Base-by-base conservation (phyloP, 1,284 basidiomycete species). In the Ceratobasidium sp. region DNA sequence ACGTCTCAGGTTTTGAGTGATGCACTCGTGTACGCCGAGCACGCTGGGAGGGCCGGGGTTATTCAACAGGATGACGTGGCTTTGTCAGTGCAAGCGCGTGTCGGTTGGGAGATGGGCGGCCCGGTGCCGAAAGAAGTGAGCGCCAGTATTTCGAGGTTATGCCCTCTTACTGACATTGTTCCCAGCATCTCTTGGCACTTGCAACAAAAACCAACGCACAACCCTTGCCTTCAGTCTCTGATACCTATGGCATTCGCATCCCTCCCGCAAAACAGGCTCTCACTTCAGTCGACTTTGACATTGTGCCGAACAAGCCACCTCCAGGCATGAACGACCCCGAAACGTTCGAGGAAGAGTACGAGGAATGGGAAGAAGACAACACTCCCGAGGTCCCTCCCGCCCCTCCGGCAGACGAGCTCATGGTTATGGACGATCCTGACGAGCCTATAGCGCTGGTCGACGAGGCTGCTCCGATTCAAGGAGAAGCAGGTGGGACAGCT, bases 71-170 rank as follows among this genome's bases (percentile, higher is more conserved):
- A 98, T 77, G 98, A 99, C 84, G 87, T 98, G 52, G 90, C 93
- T 29, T 86, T 99, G 61, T 96, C 97, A 0, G 94, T 99, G 25
- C 96, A 98, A 83, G 93, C 95, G 34, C 89, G 96, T 73, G 95
- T 97, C 17, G 96, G 97, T 66, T 96, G 96, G 91, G 95, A 96
- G 83, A 95, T 97, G 83, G 95, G 94, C 40, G 95, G 95, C 37
- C 89, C 95, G 15, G 92, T 98, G 25, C 96, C 97, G 0, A 96
- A 99, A 85, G 98, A 99, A 89, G 97, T 98, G 80, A 81, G 88
- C 9, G 44, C 37, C 32, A 15, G 74, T 54, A 51, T 44, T 43
- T 34, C 17, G 44, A 15, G 5, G 22, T 22, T 49, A 29, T 25
- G 29, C 11, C 25, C 19, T 61, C 3, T 51, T 67, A 65, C 54